Conservation (phyloP, 305 asterid species). For the Fraxinus baroniana region DNA sequence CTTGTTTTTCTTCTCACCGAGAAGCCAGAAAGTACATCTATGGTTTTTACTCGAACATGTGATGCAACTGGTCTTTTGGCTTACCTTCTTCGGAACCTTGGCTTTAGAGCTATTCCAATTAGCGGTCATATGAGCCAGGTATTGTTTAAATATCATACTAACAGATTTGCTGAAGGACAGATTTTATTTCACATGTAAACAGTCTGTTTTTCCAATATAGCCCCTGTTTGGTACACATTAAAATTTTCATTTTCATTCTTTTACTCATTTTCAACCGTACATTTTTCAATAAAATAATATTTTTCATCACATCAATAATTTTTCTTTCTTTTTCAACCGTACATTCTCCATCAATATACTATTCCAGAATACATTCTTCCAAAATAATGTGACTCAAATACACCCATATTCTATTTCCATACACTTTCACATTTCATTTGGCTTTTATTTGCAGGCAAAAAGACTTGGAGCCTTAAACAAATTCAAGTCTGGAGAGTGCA, state of each 20-base stretch:
- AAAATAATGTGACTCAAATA: no score
- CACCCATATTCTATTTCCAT: not conserved
- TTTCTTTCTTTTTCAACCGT: no score
- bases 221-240: no score
- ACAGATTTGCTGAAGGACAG: not conserved
- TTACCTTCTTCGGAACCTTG: conserved; percentile 75
- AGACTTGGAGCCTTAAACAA: conserved; percentile 84
- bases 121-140: conserved; percentile 97
- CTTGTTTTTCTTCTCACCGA: conserved; percentile 83
- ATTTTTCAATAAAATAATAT: no score
- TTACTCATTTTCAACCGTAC: no score
- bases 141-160: conserved; percentile 5
- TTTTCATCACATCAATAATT: no score
- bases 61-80: conserved; percentile 80
- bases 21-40: conserved; percentile 70
- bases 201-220: not conserved
- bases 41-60: conserved; percentile 95
- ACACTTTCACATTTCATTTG: not conserved
- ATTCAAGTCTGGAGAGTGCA: conserved; percentile 88
- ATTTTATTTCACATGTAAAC: not conserved
- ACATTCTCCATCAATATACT: no score
- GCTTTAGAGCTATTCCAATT: conserved; percentile 80
- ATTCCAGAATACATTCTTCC: no score
- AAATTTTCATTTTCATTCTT: no score
- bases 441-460: conserved; percentile 51